phyloP scores from a whole-genome alignment of 768 basidiomycete species.

The Amanita brunnescens region DNA sequence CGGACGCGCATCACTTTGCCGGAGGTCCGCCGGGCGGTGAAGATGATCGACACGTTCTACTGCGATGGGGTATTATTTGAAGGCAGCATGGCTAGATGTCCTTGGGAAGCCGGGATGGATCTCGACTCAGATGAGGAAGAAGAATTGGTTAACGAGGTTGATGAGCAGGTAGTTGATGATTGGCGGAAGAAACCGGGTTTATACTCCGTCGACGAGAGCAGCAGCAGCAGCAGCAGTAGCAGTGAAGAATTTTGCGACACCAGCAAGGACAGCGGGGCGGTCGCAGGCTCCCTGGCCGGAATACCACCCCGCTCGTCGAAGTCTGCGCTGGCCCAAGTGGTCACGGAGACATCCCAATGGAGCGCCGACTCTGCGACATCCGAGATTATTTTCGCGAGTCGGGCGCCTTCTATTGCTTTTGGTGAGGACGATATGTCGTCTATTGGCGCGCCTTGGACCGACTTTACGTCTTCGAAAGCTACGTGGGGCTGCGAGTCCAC shows the following conservation, averaged over 20 bases:
- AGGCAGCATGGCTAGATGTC: slow-evolving; percentile 69
- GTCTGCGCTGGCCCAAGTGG: slow-evolving; percentile 1
- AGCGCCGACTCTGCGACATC: slow-evolving; percentile 7
- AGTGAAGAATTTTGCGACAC: background rate
- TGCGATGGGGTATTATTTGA: slow-evolving; percentile 70
- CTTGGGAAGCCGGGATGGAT: slow-evolving; percentile 66
- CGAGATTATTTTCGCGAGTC: slow-evolving; percentile 5
- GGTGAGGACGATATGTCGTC: slow-evolving; percentile 3
- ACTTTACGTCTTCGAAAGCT: slow-evolving; percentile 6
- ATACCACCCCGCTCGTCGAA: slow-evolving; percentile 6
- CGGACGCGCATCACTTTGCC: slow-evolving; percentile 38
- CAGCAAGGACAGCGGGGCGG: background rate
- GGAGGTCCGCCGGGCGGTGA: slow-evolving; percentile 50
- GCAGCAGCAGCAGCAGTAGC: slow-evolving; percentile 5
- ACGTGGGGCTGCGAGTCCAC: slow-evolving; percentile 7
- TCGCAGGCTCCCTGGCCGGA: slow-evolving; percentile 5
- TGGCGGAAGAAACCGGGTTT: slow-evolving; percentile 5
- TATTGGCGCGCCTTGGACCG: slow-evolving; percentile 4
- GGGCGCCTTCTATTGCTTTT: background rate
- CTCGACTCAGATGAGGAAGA: slow-evolving; percentile 20
- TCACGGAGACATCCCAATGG: slow-evolving; percentile 5
- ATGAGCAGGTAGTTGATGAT: slow-evolving; percentile 1
- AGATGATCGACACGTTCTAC: slow-evolving; percentile 57
- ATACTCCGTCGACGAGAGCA: slow-evolving; percentile 7
- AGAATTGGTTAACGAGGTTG: background rate